Conservation (phyloP, 2,329 filamentous ascomycete species). For the Nothomitra cinnamomea region DNA sequence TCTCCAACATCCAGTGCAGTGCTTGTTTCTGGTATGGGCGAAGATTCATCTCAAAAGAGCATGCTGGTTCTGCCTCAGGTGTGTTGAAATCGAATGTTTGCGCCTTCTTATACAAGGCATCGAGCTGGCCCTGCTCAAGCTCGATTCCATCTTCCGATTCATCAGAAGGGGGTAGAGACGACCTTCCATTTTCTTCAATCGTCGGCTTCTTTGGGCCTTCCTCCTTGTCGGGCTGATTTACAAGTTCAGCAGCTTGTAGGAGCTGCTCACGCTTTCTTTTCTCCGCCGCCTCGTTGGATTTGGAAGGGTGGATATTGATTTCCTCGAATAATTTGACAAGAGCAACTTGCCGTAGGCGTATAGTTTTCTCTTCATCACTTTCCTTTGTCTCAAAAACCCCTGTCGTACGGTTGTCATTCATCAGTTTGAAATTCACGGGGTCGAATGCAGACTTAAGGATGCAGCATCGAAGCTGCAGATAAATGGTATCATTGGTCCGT, state of each 20-base stretch:
- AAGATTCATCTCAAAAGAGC: constrained; percentile 66
- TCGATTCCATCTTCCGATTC: constrained; percentile 74
- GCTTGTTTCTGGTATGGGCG: constrained; percentile 93
- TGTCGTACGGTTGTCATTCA: constrained; percentile 52
- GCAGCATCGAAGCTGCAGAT: constrained; percentile 68
- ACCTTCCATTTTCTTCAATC: constrained; percentile 24
- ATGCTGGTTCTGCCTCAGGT: constrained; percentile 66
- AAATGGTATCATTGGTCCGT: constrained; percentile 86
- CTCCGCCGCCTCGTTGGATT: constrained; percentile 54
- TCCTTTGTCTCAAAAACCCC: constrained; percentile 74
- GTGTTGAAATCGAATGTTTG: constrained; percentile 94
- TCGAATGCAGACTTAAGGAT: constrained; percentile 61
- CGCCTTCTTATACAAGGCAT: constrained; percentile 84
- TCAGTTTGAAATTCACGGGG: constrained; percentile 41
- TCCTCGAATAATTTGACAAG: constrained; percentile 81
- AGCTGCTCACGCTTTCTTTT: constrained; percentile 71
- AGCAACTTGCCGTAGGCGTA: constrained; percentile 71
- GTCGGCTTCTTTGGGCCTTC: constrained; percentile 28
- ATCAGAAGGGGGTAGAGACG: constrained; percentile 39
- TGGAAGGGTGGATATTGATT: constrained; percentile 63
- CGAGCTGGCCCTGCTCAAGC: constrained; percentile 87
- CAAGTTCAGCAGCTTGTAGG: constrained; percentile 72
- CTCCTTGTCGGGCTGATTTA: constrained; percentile 54
- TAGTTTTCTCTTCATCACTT: constrained; percentile 63
- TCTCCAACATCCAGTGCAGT: constrained; percentile 87